Evolutionary conservation across 2,329 filamentous ascomycete species (phyloP).

Genomic region (Coleophoma crateriformis): DNA sequence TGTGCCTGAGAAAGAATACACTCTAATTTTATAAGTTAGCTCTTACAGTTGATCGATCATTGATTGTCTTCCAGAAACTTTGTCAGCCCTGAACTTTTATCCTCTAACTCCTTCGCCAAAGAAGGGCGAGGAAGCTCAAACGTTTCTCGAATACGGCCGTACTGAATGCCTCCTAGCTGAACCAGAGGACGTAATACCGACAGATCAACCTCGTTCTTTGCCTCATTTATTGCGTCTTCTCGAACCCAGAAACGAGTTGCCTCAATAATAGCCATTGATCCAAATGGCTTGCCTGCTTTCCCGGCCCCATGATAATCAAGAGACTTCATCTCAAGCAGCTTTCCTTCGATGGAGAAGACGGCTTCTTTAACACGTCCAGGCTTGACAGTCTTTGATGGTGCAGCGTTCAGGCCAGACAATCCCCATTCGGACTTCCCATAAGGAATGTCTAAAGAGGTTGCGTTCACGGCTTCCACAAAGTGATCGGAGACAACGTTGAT

Average conservation of each 20-base stretch:
- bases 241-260: constrained; percentile 84
- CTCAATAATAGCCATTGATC: constrained; percentile 72
- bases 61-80: neutral
- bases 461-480: constrained; percentile 65
- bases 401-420: constrained; percentile 69
- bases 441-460: constrained; percentile 52
- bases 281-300: constrained; percentile 67
- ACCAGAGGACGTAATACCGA: constrained; percentile 69
- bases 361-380: constrained; percentile 74
- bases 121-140: neutral
- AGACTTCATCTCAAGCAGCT: constrained; percentile 54
- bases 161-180: constrained; percentile 81
- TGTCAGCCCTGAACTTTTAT: neutral
- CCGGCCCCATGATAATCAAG: constrained; percentile 72
- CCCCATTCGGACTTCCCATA: constrained; percentile 62
- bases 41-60: neutral
- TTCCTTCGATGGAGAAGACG: constrained; percentile 77
- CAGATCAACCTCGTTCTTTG: constrained; percentile 68
- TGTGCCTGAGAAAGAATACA: too few species aligned
- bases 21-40: too few species aligned
- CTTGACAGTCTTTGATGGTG: constrained; percentile 58
- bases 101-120: neutral
- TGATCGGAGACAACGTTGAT: constrained; percentile 68
- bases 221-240: constrained; percentile 81
- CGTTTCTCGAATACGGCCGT: constrained; percentile 45